Percentiles rank a stretch among this genome's conserved stretches.
These are phyloP conservation scores for Pseudognaphalium luteoalbum DNA, from an alignment of 129 eudicot genomes.

Conservation along the genomic window DNA sequence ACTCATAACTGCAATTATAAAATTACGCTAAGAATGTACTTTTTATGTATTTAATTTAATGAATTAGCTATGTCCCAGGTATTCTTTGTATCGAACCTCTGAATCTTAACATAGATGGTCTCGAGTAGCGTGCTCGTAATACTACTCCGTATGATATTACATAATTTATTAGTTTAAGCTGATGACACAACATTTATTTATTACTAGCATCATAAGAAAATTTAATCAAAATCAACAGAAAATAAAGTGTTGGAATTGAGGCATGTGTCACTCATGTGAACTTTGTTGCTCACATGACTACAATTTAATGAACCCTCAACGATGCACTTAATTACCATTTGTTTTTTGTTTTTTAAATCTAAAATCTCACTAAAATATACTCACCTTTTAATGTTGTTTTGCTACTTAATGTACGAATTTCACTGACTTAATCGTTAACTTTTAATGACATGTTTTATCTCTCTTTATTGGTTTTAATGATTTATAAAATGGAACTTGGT, in stretches of 20 bases:
- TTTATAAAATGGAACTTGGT: no score
- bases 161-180: conserved; percentile 7
- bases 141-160: not conserved
- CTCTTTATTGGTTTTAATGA: no score
- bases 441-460: no score
- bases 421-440: no score
- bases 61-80: not conserved
- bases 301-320: conserved; percentile 23
- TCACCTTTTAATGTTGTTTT: not conserved
- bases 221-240: conserved; percentile 18
- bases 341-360: conserved; percentile 23
- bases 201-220: not conserved
- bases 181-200: conserved; percentile 31
- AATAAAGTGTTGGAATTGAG: conserved; percentile 28
- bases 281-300: conserved; percentile 33
- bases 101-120: not conserved
- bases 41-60: no score
- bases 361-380: not conserved
- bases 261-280: conserved; percentile 41
- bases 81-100: conserved; percentile 12
- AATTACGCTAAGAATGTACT: no score
- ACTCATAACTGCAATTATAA: no score
- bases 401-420: not conserved
- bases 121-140: conserved; percentile 13
- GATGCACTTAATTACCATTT: not conserved